Base-by-base conservation (phyloP, 352 stramenopile species). In the Globisporangium megalacanthum region DNA sequence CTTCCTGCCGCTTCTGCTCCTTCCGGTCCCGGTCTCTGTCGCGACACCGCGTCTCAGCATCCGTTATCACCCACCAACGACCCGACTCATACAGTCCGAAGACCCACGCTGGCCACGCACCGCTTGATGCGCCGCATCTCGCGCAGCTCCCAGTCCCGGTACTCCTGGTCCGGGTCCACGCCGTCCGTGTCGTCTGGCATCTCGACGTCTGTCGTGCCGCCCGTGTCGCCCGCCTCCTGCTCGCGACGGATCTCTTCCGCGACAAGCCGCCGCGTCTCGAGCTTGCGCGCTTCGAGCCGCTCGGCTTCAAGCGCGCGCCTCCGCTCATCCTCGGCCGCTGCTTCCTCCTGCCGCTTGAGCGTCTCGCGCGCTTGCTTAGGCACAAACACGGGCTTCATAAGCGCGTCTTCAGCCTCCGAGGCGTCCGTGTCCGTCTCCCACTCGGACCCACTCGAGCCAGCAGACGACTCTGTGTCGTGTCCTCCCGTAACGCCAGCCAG, bases 81-180 rank as follows among this genome's bases (percentile, higher is more conserved):
- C 25, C 25, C 25, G 25, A 29, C 25, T 29, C 4, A 29, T 17
- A 29, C 25, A 29, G 25, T 29, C 25, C 25, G 25, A 29, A 29
- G 20, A 46, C 35, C 10, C 35, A 22, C 20, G 13, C 7, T 11
- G 13, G 25, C 39, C 4, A 22, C 61, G n/a, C 54, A 92, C 83
- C 88, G 68, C 67, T 97, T 96, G 54, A 98, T 86, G 11, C 95
- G 84, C 17, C 82, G 75, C 75, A 98, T 87, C 70, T 98, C 95
- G 17, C 95, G 83, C 54, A 98, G 65, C 62, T 97, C 88, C 95
- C 95, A 98, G 52, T 93, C 88, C 13, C 94, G 70, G 51, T 96
- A 97, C 56, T 98, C 91, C 53, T 92, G 75, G 31, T 92, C 81
- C 4, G 96, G 86, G 52, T 97, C 78, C 29, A 96, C n/a, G 22